These are phyloP conservation scores for Silene uniflora DNA, from an alignment of 148 eudicot species.

Conservation along the genomic window DNA sequence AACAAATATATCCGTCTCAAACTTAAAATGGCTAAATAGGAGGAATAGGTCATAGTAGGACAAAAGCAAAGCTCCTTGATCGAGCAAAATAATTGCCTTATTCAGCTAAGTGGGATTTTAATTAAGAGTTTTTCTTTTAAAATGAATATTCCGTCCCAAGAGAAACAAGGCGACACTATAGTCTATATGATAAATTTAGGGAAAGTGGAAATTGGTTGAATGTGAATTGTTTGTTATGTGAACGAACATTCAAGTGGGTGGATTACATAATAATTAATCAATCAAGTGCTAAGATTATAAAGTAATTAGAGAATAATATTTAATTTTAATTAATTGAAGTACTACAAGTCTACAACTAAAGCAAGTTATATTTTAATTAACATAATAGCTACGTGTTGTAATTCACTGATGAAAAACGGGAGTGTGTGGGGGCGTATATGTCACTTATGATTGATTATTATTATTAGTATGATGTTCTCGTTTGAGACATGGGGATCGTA, in stretches of 20 bases:
- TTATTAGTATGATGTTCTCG: too few relatives aligned
- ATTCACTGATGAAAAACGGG: neutral
- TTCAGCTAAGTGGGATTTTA: too few relatives aligned
- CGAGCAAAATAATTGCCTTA: too few relatives aligned
- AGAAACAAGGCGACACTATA: too few relatives aligned
- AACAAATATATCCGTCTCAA: too few relatives aligned
- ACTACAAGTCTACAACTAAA: neutral
- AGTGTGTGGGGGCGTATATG: neutral
- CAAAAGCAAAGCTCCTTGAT: too few relatives aligned
- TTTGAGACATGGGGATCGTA: neutral
- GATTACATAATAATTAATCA: conserved; percentile 19
- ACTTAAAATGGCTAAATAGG: too few relatives aligned
- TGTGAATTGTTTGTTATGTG: conserved; percentile 17
- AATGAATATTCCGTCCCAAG: too few relatives aligned
- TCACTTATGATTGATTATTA: neutral
- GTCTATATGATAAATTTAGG: neutral
- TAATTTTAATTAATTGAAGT: neutral
- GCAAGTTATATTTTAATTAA: neutral
- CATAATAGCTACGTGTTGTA: neutral
- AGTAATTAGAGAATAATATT: neutral
- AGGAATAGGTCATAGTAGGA: too few relatives aligned
- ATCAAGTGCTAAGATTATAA: conserved; percentile 9
- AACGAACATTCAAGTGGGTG: conserved; percentile 12
- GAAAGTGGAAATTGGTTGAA: conserved; percentile 16
- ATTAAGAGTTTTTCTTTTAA: too few relatives aligned